These are phyloP conservation scores for Trifolium subterraneum DNA, from an alignment of 306 rosid species.

Conservation along the genomic window DNA sequence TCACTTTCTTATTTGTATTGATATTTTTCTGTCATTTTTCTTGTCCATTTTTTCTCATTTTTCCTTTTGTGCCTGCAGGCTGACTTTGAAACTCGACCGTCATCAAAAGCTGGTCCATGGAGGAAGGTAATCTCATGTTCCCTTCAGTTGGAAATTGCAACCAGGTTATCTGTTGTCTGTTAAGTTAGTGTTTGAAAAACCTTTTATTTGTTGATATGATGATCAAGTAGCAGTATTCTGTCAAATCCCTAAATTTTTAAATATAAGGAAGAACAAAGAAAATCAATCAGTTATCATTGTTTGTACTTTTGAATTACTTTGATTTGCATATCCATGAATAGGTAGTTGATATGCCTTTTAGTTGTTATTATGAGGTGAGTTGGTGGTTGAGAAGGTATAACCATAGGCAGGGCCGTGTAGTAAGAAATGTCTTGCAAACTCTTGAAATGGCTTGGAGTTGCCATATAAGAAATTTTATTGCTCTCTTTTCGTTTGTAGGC, in stretches of 20 bases:
- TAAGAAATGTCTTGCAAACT: slow-evolving; percentile 25
- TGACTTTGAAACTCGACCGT: slow-evolving; percentile 63
- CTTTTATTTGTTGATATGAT: slow-evolving; percentile 43
- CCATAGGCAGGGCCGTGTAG: slow-evolving; percentile 28
- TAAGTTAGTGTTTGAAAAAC: slow-evolving; percentile 22
- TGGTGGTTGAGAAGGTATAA: slow-evolving; percentile 27
- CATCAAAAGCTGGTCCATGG: slow-evolving; percentile 89
- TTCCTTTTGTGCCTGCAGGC: slow-evolving; percentile 58
- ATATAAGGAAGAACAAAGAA: slow-evolving; percentile 27
- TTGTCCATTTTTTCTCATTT: slow-evolving; percentile 40
- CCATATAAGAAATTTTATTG: slow-evolving; percentile 17
- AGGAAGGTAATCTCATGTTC: slow-evolving; percentile 72
- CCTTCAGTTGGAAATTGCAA: slow-evolving; percentile 15
- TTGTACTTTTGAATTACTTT: slow-evolving; percentile 32
- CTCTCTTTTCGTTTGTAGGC: slow-evolving; percentile 27
- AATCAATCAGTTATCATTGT: slow-evolving; percentile 12
- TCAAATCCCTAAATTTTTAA: slow-evolving; percentile 19
- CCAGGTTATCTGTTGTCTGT: slow-evolving; percentile 19
- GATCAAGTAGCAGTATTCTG: slow-evolving; percentile 30
- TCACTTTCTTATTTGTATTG: slow-evolving; percentile 37
- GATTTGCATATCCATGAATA: slow-evolving; percentile 24
- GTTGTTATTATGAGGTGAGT: slow-evolving; percentile 24
- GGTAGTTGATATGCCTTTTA: slow-evolving; percentile 37
- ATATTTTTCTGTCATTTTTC: slow-evolving; percentile 26
- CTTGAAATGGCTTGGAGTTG: background rate